Conservation (phyloP, 352 stramenopile genomes). For the Peronospora belbahrii region DNA sequence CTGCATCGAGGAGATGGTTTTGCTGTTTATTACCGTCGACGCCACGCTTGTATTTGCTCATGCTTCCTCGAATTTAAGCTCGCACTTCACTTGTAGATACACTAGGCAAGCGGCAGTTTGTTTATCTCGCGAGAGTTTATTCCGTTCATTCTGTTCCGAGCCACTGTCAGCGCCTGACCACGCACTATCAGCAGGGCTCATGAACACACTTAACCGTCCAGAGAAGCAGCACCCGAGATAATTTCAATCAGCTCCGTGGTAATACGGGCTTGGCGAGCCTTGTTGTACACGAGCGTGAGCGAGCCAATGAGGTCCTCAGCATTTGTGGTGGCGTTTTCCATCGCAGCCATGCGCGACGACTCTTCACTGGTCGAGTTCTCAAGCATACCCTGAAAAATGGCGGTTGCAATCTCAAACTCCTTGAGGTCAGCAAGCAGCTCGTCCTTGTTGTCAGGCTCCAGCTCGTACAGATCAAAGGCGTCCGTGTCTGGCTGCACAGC, state of each 20-base stretch:
- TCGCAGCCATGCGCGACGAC: constrained; percentile 97
- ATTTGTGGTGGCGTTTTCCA: constrained; percentile 99
- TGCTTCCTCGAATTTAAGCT: constrained; percentile 22
- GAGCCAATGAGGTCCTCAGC: constrained; percentile 95
- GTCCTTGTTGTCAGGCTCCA: constrained; percentile 96
- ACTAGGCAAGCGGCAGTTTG: constrained; percentile 18
- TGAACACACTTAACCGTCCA: constrained; percentile 77
- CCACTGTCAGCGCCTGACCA: constrained; percentile 9
- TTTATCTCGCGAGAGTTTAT: constrained; percentile 9
- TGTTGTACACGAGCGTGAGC: constrained; percentile 87
- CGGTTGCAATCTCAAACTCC: constrained; percentile 88
- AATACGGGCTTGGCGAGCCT: constrained; percentile 92
- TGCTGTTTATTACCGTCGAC: constrained; percentile 34
- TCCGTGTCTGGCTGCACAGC: constrained; percentile 53
- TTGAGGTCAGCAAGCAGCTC: constrained; percentile 95
- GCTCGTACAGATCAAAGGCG: constrained; percentile 91
- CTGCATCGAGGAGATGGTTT: constrained; percentile 24
- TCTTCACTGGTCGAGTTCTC: constrained; percentile 97
- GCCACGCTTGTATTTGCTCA: constrained; percentile 21
- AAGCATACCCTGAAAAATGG: constrained; percentile 95
- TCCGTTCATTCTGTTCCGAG: constrained; percentile 18
- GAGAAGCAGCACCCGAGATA: constrained; percentile 94
- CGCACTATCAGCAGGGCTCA: constrained; percentile 6
- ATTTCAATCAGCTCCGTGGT: constrained; percentile 98
- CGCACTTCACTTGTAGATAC: constrained; percentile 17